phyloP scores from a whole-genome alignment of 257 asterid genomes.

The Solanum microdontum region DNA sequence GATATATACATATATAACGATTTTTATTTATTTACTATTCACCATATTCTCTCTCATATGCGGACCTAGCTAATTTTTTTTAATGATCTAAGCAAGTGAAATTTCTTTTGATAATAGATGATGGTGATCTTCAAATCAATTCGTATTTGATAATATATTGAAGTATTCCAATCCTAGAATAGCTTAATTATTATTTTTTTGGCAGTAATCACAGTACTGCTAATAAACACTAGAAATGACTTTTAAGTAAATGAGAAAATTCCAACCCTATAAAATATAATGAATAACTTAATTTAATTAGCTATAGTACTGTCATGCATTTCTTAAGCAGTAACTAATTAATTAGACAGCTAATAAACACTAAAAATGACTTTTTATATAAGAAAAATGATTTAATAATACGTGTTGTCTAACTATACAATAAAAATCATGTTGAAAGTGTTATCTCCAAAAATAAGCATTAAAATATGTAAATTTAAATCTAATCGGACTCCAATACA shows the following conservation, averaged over 20 bases:
- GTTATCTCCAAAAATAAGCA: no score
- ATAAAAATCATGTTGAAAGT: rapidly evolving
- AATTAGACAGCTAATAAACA: background rate
- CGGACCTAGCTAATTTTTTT: background rate
- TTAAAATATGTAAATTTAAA: rapidly evolving
- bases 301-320: background rate
- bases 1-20: background rate
- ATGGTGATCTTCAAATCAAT: background rate
- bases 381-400: background rate
- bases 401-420: background rate
- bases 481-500: rapidly evolving
- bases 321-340: background rate
- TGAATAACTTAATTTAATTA: background rate
- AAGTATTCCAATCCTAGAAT: background rate
- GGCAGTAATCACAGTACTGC: background rate
- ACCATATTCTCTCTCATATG: rapidly evolving
- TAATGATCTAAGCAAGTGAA: no score
- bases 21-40: no score
- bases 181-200: background rate
- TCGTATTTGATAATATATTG: background rate
- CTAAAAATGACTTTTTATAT: background rate
- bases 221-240: background rate
- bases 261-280: background rate
- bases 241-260: background rate
- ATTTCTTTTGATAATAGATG: no score